Evolutionary conservation across 805 yeast species (phyloP), one percentile per base, ranked within the genome.

Genomic region (Candida quercuum): DNA sequence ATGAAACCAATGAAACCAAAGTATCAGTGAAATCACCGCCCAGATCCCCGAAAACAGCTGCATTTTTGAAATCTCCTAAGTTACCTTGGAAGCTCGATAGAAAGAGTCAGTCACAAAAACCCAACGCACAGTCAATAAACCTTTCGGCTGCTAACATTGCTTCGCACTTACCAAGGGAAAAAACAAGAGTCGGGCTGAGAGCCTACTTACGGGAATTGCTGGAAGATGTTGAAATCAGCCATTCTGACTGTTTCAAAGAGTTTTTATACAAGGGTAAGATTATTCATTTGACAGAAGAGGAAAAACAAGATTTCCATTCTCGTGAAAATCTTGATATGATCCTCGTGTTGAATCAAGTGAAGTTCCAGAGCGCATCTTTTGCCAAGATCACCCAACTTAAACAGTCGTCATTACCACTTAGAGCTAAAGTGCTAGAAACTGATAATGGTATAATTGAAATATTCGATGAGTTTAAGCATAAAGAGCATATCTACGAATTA

Each of bases 121-220:
- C n/a, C n/a, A n/a, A n/a, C n/a, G n/a, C n/a, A n/a, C 28, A 16
- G 18, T 29, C 10, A 23, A 30, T 3, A n/a, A 14, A 23, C 14
- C 29, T 15, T n/a, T n/a, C n/a, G n/a, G n/a, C n/a, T n/a, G n/a
- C 28, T 11, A 3, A 43, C 2, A 48, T 42, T 17, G 46, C 48
- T 15, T 42, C 37, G 7, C 57, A 54, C 26, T 64, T 85, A 22
- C 74, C 78, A 3, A 71, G 94, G 21, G 98, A 91, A 56, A 80
- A 78, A 46, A 72, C 86, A 47, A 66, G 98, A 30, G 68, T 87
- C 9, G 75, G 94, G 0, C 66, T 91, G 32, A 67, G 97, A 33
- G 85, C 87, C 0, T 91, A 85, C 51, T 52, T 91, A 33, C 64
- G 71, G 21, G 57, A 69, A 2, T 58, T 89, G 14, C 51, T 74